Conservation (phyloP, 768 basidiomycete genomes). For the Dioszegia aurantiaca region DNA sequence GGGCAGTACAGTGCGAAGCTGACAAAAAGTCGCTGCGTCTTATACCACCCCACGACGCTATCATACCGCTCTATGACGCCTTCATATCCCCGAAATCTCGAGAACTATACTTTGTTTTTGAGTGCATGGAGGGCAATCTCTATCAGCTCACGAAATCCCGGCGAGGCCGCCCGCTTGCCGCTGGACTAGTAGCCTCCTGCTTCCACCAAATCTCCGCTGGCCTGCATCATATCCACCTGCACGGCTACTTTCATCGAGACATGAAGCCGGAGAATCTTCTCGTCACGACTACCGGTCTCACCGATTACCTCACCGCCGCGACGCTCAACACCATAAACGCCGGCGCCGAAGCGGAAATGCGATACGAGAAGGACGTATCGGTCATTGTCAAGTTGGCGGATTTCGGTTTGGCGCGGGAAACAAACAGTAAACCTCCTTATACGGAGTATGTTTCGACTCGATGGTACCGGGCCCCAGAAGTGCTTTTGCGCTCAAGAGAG, state of each 20-base stretch:
- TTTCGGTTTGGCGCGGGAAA: slow-evolving; percentile 93
- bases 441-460: slow-evolving; percentile 99
- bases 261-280: slow-evolving; percentile 99
- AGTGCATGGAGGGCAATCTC: slow-evolving; percentile 99
- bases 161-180: slow-evolving; percentile 91
- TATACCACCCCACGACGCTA: slow-evolving; percentile 92
- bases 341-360: slow-evolving; percentile 1
- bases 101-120: slow-evolving; percentile 98
- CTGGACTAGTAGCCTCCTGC: slow-evolving; percentile 90
- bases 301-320: slow-evolving; percentile 82
- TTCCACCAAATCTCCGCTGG: slow-evolving; percentile 89
- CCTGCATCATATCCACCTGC: slow-evolving; percentile 82
- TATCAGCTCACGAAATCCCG: slow-evolving; percentile 98
- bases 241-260: slow-evolving; percentile 97
- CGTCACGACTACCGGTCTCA: slow-evolving; percentile 93
- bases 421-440: slow-evolving; percentile 81
- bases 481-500: slow-evolving; percentile 81
- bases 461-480: slow-evolving; percentile 99
- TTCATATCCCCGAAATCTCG: slow-evolving; percentile 94
- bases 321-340: slow-evolving; percentile 58
- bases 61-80: slow-evolving; percentile 98
- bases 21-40: slow-evolving; percentile 75
- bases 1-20: slow-evolving; percentile 5
- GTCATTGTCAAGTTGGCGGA: slow-evolving; percentile 97
- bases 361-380: slow-evolving; percentile 81